These are phyloP conservation scores for Parasitella parasitica DNA, from an alignment of 371 early-diverging fungal species.

Conservation along the genomic window DNA sequence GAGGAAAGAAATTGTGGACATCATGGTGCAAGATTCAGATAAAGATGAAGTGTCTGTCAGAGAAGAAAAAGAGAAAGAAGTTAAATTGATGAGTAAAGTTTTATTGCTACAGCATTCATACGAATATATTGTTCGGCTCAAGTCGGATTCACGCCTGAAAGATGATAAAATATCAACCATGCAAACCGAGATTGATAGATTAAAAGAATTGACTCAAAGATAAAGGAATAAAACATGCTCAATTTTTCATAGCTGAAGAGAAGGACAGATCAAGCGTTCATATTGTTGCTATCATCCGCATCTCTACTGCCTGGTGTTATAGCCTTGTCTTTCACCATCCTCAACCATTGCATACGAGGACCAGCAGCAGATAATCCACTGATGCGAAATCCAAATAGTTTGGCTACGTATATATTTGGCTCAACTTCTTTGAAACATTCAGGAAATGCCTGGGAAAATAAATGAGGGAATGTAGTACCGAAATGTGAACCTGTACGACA, in stretches of 20 bases:
- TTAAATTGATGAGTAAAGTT: conserved; percentile 51
- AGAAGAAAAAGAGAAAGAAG: conserved; percentile 42
- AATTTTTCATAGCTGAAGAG: neutral
- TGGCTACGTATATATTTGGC: conserved; percentile 62
- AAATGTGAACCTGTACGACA: conserved; percentile 79
- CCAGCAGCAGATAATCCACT: conserved; percentile 56
- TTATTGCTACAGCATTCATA: conserved; percentile 49
- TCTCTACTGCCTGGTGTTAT: neutral
- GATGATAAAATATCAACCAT: conserved; percentile 38
- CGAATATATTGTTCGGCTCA: conserved; percentile 57
- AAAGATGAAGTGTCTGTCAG: conserved; percentile 4
- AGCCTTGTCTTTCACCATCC: conserved; percentile 31
- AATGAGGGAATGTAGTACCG: conserved; percentile 93
- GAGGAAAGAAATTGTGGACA: conserved; percentile 61
- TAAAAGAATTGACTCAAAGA: conserved; percentile 6
- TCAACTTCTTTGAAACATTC: conserved; percentile 57
- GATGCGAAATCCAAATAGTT: conserved; percentile 83
- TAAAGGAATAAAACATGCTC: neutral
- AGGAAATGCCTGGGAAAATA: conserved; percentile 84
- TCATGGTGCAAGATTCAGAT: conserved; percentile 38
- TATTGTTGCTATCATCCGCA: neutral
- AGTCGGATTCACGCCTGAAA: conserved; percentile 36
- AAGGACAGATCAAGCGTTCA: neutral
- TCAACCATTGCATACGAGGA: conserved; percentile 80
- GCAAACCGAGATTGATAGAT: conserved; percentile 33